Conservation (phyloP, 257 asterid species). For the Solanum boliviense region DNA sequence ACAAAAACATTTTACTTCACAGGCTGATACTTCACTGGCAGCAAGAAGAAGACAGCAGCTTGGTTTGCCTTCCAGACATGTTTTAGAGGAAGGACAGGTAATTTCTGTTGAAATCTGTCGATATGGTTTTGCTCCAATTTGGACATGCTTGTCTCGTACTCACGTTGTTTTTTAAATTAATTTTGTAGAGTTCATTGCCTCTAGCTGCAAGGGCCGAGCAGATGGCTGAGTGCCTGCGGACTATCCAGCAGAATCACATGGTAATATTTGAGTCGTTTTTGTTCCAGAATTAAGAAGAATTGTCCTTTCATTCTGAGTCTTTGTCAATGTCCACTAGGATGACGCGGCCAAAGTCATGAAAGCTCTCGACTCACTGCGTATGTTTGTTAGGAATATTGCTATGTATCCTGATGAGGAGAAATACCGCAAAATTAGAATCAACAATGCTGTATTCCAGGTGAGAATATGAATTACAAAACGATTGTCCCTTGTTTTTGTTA, state of each 20-base stretch:
- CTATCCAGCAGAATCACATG: slow-evolving; percentile 71
- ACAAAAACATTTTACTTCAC: slow-evolving; percentile 6
- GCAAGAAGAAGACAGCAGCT: slow-evolving; percentile 84
- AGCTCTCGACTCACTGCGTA: slow-evolving; percentile 70
- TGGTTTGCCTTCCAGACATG: slow-evolving; percentile 68
- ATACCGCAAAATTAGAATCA: slow-evolving; percentile 79
- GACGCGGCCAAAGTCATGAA: slow-evolving; percentile 83
- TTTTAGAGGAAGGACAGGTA: slow-evolving; percentile 78
- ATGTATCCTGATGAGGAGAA: slow-evolving; percentile 84
- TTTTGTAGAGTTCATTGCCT: slow-evolving; percentile 66
- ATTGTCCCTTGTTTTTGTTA: not conserved
- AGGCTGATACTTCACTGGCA: slow-evolving; percentile 71
- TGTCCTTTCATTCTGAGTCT: not conserved
- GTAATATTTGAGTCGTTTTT: slow-evolving; percentile 2
- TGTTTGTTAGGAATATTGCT: slow-evolving; percentile 70
- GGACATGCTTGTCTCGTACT: not conserved
- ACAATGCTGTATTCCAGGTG: slow-evolving; percentile 78
- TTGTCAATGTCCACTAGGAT: slow-evolving; percentile 30
- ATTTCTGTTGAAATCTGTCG: not conserved
- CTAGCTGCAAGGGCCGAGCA: slow-evolving; percentile 85
- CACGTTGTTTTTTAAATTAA: slow-evolving; percentile 2
- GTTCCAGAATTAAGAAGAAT: not conserved
- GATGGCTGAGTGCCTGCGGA: slow-evolving; percentile 82
- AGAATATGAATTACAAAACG: not conserved
- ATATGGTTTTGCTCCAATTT: not conserved